Evolutionary conservation across 306 rosid species (phyloP).

Genomic region (Cicer bijugum): DNA sequence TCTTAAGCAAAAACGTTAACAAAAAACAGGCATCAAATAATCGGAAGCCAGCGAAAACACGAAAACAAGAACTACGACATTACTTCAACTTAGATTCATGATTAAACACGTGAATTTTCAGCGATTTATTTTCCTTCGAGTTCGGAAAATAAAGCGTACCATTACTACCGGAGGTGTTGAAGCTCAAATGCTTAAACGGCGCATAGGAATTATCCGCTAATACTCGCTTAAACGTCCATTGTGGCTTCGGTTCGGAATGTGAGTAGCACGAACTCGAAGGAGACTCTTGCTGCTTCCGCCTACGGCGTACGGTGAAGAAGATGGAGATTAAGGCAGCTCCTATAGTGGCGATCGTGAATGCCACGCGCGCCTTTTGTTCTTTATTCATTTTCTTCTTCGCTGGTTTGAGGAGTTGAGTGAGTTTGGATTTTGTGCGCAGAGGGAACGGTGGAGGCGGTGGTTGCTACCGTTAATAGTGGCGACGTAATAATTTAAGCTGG

Average conservation of each 20-base stretch:
- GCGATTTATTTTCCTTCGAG: conserved; percentile 17
- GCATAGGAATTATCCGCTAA: conserved; percentile 77
- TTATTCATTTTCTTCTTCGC: conserved; percentile 45
- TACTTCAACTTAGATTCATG: conserved; percentile 4
- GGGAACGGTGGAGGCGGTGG: conserved; percentile 46
- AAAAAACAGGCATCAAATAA: neutral
- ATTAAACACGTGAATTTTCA: neutral
- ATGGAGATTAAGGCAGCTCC: conserved; percentile 59
- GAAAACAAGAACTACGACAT: conserved; percentile 18
- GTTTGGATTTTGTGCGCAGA: conserved; percentile 15
- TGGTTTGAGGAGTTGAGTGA: conserved; percentile 21
- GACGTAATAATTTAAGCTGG: neutral
- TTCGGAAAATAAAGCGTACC: conserved; percentile 31
- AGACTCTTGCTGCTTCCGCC: conserved; percentile 45
- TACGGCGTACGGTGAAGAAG: conserved; percentile 52
- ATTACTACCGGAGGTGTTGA: conserved; percentile 28
- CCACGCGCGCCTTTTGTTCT: conserved; percentile 50
- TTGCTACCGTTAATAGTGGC: conserved; percentile 37
- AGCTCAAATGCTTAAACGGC: conserved; percentile 68
- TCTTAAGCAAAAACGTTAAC: conserved; percentile 1
- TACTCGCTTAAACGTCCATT: conserved; percentile 70
- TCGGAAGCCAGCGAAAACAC: neutral
- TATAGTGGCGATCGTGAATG: conserved; percentile 56
- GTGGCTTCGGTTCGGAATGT: conserved; percentile 71
- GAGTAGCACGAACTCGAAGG: conserved; percentile 62